Percentiles rank a stretch among this genome's conserved stretches.
These are phyloP conservation scores for Conticribra guillardii DNA, from an alignment of 108 stramenopile species.

Conservation along the genomic window DNA sequence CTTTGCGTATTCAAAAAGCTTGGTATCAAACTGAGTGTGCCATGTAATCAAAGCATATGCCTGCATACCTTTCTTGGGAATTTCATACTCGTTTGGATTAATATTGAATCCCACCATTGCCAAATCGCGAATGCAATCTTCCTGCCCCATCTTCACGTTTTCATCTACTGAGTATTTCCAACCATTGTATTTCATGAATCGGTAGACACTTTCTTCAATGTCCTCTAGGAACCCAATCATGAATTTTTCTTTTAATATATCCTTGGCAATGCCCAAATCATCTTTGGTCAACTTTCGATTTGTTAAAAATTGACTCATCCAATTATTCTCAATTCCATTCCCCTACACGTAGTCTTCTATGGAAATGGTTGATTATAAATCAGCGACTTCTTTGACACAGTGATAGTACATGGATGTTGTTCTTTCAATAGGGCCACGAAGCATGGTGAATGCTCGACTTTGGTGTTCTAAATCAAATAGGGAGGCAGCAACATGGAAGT, in stretches of 20 bases:
- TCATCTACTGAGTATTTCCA: slow-evolving; percentile 54
- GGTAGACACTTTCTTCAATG: slow-evolving; percentile 41
- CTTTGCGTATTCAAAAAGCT: slow-evolving; percentile 53
- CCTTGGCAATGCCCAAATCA: slow-evolving; percentile 52
- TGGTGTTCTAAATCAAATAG: slow-evolving; percentile 53
- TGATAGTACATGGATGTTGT: slow-evolving; percentile 56
- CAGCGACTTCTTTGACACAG: slow-evolving; percentile 19
- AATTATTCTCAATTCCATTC: slow-evolving; percentile 63
- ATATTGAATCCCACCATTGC: slow-evolving; percentile 23
- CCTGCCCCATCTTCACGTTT: slow-evolving; percentile 39
- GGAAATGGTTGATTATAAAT: slow-evolving; percentile 35
- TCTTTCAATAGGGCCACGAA: slow-evolving; percentile 53
- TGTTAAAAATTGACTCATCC: slow-evolving; percentile 54
- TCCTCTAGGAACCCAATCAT: slow-evolving; percentile 56
- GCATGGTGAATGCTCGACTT: slow-evolving; percentile 51
- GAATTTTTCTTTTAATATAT: slow-evolving; percentile 54
- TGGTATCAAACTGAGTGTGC: slow-evolving; percentile 61
- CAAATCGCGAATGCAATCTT: slow-evolving; percentile 51
- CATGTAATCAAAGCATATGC: slow-evolving; percentile 47
- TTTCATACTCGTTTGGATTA: slow-evolving; percentile 51
- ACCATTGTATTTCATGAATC: slow-evolving; percentile 52
- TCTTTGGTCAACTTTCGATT: slow-evolving; percentile 51
- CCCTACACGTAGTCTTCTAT: slow-evolving; percentile 58
- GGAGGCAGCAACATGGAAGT: slow-evolving; percentile 42
- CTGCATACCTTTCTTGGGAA: slow-evolving; percentile 53